Evolutionary conservation across 78 protist genomes (phyloP), one percentile per base, ranked within the genome.

Genomic region (Andalucia godoyi): DNA sequence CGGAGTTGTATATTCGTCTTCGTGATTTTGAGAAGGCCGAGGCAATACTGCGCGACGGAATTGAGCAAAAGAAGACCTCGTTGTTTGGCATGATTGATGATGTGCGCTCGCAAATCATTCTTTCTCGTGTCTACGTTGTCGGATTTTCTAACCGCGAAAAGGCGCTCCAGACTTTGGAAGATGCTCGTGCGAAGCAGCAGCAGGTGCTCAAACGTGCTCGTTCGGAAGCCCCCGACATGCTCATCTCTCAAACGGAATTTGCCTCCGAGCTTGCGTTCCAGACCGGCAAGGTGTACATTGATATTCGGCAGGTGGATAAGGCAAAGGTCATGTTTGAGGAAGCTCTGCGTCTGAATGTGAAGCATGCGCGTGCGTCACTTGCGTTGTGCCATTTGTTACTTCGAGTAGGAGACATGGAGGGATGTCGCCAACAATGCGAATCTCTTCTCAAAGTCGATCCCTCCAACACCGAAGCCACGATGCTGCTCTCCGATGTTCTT

Each of bases 401-500:
- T n/a, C 23, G 0, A 6, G 57, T 42, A 1, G 74, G 78, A 18
- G 85, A 78, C 38, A 33, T 70, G 30, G 82, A 75, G 4, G 67
- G 36, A n/a, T 70, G 72, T 21, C 69, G 49, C 54, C 37, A 42
- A 27, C 80, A 64, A 42, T 60, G 74, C 73, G 2, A 37, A 30
- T 12, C 57, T 23, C 63, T 76, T 43, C 73, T 79, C 55, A 57
- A 59, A 27, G 43, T 53, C 23, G 74, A 79, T 50, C 71, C 74
- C 0, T 37, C 45, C 25, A 37, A 67, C 70, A 74, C 63, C 23
- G 75, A 59, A 51, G 90, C 86, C 13, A 13, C 70, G n/a, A 66
- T 85, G 66, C 71, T 80, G 79, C 46, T 75, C 32, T 81, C 90
- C 2, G 86, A 85, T 49, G 12, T 79, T 41, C 77, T 79, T 84